phyloP scores from a whole-genome alignment of 1,139 yeast species.

The Protomyces lactucae-debilis region DNA sequence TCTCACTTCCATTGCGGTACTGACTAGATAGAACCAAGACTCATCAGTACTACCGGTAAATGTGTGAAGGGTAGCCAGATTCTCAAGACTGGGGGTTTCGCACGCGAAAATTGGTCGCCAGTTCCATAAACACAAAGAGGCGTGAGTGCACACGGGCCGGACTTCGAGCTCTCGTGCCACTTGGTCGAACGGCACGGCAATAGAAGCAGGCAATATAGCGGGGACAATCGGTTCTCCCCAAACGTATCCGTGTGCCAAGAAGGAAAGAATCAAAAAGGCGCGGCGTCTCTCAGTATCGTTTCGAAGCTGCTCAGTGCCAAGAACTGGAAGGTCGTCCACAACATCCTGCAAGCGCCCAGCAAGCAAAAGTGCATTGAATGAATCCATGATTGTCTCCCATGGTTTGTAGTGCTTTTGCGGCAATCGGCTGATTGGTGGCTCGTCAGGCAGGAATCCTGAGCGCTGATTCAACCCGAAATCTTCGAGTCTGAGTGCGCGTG shows the following conservation, averaged over 20 bases:
- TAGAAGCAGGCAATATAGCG: constrained; percentile 58
- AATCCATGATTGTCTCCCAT: constrained; percentile 69
- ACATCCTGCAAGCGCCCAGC: constrained; percentile 56
- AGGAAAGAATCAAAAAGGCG: constrained; percentile 73
- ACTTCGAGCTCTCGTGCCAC: constrained; percentile 59
- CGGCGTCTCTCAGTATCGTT: constrained; percentile 57
- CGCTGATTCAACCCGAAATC: constrained; percentile 65
- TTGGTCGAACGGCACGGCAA: constrained; percentile 56
- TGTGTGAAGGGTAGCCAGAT: constrained; percentile 72
- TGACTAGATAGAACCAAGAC: constrained; percentile 86
- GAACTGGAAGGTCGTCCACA: constrained; percentile 46
- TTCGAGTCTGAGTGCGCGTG: constrained; percentile 39
- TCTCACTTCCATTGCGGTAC: constrained; percentile 76
- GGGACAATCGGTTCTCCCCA: constrained; percentile 67
- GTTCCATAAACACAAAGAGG: constrained; percentile 86
- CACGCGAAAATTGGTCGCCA: constrained; percentile 48
- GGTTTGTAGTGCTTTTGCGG: constrained; percentile 61
- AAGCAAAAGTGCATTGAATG: constrained; percentile 67
- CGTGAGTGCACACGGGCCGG: constrained; percentile 85
- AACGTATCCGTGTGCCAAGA: constrained; percentile 79
- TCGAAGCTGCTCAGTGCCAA: constrained; percentile 29
- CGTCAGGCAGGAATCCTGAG: constrained; percentile 74
- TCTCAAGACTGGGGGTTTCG: constrained; percentile 50
- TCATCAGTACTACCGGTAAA: constrained; percentile 90
- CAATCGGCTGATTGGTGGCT: constrained; percentile 56